phyloP scores from a whole-genome alignment of 371 early-diverging fungal species.

The Circinella minor region DNA sequence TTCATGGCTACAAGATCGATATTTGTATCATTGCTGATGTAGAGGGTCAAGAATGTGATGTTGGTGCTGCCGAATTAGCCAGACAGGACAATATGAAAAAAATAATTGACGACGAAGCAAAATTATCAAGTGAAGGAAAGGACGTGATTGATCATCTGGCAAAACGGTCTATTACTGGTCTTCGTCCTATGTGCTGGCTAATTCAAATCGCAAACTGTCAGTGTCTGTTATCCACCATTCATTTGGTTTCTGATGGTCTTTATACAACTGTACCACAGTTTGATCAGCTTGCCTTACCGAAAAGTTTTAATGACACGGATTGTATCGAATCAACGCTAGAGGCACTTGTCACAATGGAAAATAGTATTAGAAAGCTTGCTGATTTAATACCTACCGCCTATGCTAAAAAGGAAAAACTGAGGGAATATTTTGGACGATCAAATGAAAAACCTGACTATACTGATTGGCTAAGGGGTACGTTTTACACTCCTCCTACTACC shows the following conservation, averaged over 20 bases:
- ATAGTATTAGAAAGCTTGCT: background rate
- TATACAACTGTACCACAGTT: background rate
- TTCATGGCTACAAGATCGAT: background rate
- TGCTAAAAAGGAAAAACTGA: too few species aligned
- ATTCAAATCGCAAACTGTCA: conserved; percentile 1
- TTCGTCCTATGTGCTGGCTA: background rate
- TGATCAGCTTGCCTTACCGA: background rate
- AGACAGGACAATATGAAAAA: background rate
- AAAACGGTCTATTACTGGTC: background rate
- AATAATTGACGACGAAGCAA: background rate
- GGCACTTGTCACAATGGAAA: background rate
- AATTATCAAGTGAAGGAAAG: background rate
- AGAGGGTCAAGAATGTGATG: background rate
- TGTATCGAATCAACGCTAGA: background rate
- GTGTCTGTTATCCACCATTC: background rate
- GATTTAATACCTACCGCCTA: too few species aligned
- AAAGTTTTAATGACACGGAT: background rate
- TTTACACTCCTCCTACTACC: background rate
- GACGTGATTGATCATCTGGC: conserved; percentile 1
- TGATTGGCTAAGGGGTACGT: background rate
- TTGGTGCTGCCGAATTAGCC: background rate
- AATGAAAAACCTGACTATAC: background rate
- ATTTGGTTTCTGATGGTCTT: background rate
- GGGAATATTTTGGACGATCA: too few species aligned
- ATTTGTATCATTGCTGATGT: background rate